Evolutionary conservation across 768 basidiomycete genomes (phyloP).

Genomic region (Xanthoconium stramineum): DNA sequence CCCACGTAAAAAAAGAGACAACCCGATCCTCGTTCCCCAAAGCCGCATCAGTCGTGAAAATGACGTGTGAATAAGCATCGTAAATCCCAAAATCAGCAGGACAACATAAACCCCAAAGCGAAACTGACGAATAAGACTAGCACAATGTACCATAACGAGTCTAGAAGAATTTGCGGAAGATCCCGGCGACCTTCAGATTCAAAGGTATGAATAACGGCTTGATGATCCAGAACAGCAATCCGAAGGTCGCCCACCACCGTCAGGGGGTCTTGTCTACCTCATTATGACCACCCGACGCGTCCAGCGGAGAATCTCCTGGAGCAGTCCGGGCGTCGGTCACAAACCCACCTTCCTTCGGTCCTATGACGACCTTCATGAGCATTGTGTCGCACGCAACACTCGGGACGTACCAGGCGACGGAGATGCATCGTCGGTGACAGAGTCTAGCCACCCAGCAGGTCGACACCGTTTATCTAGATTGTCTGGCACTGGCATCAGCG

Average conservation of each 20-base stretch:
- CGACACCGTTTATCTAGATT: constrained; percentile 3
- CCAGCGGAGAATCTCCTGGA: constrained; percentile 6
- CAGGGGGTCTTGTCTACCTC: constrained; percentile 32
- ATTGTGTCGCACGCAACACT: constrained; percentile 1
- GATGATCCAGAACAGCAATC: constrained; percentile 41
- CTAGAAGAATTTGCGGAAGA: constrained; percentile 41
- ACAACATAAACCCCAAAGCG: constrained; percentile 23
- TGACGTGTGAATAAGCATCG: constrained; percentile 9
- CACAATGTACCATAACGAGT: constrained; percentile 17
- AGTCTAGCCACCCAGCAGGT: background rate
- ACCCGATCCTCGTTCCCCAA: background rate
- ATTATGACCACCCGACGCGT: constrained; percentile 10
- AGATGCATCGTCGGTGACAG: background rate
- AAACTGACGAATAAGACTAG: constrained; percentile 25
- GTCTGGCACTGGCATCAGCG: constrained; percentile 15
- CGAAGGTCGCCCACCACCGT: constrained; percentile 51
- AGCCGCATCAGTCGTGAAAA: constrained; percentile 10
- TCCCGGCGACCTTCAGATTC: constrained; percentile 48
- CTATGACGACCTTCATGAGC: constrained; percentile 14
- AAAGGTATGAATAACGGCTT: constrained; percentile 40
- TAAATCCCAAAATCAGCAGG: constrained; percentile 17
- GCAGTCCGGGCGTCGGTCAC: background rate
- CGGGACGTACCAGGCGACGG: constrained; percentile 13
- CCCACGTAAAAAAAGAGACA: constrained; percentile 16
- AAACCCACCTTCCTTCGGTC: constrained; percentile 3